A percentile compares a stretch with the other conserved stretches of the same genome.
phyloP scores from a whole-genome alignment of 441 rosid species.

The Bruguiera hainesii region DNA sequence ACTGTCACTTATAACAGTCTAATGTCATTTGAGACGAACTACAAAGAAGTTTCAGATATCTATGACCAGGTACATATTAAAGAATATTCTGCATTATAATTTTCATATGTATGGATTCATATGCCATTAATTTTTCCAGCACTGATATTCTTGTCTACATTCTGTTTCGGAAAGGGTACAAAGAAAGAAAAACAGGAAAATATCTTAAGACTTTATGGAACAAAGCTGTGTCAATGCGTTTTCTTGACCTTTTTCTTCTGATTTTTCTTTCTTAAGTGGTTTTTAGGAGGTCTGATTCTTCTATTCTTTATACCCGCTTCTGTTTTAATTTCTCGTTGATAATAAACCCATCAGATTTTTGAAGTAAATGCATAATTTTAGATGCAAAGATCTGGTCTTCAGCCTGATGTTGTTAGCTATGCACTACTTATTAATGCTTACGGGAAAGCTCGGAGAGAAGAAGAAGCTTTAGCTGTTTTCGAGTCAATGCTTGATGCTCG shows the following conservation, averaged over 20 bases:
- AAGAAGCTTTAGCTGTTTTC: slow-evolving; percentile 94
- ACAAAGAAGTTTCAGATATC: slow-evolving; percentile 94
- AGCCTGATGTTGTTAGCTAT: slow-evolving; percentile 89
- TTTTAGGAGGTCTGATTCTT: background rate
- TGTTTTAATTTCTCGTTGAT: slow-evolving; percentile 14
- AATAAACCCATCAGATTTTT: slow-evolving; percentile 21
- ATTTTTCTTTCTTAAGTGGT: background rate
- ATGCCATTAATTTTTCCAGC: background rate
- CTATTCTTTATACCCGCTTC: background rate
- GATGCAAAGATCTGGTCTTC: slow-evolving; percentile 92
- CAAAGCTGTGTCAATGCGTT: background rate
- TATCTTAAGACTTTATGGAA: background rate
- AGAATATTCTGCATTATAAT: background rate
- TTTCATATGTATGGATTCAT: background rate
- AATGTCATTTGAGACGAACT: slow-evolving; percentile 85
- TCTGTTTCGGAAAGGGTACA: background rate
- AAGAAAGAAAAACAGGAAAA: background rate
- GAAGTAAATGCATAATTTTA: slow-evolving; percentile 32
- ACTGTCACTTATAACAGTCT: slow-evolving; percentile 86
- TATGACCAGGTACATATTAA: slow-evolving; percentile 71
- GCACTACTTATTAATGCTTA: slow-evolving; percentile 88
- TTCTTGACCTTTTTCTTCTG: background rate
- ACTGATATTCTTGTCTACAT: no score
- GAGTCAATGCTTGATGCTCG: slow-evolving; percentile 98
- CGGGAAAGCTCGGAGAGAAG: slow-evolving; percentile 93